Evolutionary conservation across 2,329 filamentous ascomycete genomes (phyloP).

Genomic region (Curvularia verruculosa): DNA sequence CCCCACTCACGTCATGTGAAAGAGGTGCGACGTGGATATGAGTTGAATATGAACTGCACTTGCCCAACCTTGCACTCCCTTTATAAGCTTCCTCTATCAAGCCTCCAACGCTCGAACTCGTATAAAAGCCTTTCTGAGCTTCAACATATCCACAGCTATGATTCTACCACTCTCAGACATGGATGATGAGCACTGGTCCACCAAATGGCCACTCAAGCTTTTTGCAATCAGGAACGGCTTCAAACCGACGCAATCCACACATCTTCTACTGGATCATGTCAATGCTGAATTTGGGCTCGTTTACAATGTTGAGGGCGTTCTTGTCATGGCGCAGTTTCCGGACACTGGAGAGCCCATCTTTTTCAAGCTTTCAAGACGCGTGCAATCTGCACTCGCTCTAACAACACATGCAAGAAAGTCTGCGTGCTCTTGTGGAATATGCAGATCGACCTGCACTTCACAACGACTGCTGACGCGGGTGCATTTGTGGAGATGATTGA

Average conservation of each 20-base stretch:
- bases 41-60: not conserved
- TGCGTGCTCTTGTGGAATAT: conserved; percentile 19
- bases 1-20: not conserved
- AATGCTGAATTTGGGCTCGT: conserved; percentile 29
- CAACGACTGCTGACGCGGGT: conserved; percentile 2
- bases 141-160: not conserved
- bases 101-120: not conserved
- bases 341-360: conserved; percentile 23
- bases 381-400: conserved; percentile 19
- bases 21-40: not conserved
- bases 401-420: conserved; percentile 23
- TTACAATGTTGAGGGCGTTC: not conserved
- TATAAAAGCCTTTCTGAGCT: not conserved
- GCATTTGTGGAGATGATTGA: conserved; percentile 19
- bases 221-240: conserved; percentile 17
- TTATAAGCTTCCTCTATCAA: not conserved
- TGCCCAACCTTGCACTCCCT: not conserved
- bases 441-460: conserved; percentile 28
- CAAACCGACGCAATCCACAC: not conserved
- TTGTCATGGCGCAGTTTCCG: conserved; percentile 7
- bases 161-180: not conserved
- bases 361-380: conserved; percentile 19
- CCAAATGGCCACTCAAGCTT: conserved; percentile 19
- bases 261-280: conserved; percentile 20
- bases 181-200: not conserved